phyloP scores from a whole-genome alignment of 768 basidiomycete genomes.

The Auricularia auricula-judae region DNA sequence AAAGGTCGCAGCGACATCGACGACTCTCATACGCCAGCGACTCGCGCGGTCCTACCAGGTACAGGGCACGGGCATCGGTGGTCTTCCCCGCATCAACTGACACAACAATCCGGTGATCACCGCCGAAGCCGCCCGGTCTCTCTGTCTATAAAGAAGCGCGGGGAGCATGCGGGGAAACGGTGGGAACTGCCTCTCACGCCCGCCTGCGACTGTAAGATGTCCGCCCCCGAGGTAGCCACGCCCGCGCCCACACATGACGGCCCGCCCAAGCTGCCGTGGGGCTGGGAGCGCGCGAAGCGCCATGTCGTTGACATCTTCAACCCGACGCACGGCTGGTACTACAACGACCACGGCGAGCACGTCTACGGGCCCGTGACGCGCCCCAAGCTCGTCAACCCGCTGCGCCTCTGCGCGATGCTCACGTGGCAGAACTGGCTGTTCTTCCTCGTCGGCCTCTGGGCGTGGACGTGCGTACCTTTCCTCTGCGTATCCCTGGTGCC shows the following conservation, averaged over 20 bases:
- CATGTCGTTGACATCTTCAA: not conserved
- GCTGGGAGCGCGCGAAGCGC: not conserved
- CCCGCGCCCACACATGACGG: not conserved
- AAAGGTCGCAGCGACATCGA: no score
- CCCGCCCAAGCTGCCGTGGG: not conserved
- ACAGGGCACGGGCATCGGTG: no score
- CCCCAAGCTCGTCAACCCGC: not conserved
- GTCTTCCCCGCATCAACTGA: no score
- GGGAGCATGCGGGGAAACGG: no score
- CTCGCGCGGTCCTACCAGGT: no score
- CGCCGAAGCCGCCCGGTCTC: no score
- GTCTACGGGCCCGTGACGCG: not conserved
- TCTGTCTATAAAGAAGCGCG: no score
- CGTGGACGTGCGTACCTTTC: not conserved
- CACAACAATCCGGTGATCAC: no score
- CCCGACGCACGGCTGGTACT: not conserved
- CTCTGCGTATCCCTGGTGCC: not conserved
- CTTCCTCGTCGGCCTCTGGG: slow-evolving; percentile 1
- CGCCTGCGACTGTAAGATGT: no score
- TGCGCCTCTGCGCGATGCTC: not conserved
- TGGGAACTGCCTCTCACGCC: no score
- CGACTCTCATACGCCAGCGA: no score
- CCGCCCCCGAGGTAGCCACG: no score
- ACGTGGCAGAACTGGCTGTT: not conserved
- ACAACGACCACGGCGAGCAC: not conserved